These are phyloP conservation scores for Fusarium miscanthi DNA, from an alignment of 2,329 filamentous ascomycete species.

Conservation along the genomic window DNA sequence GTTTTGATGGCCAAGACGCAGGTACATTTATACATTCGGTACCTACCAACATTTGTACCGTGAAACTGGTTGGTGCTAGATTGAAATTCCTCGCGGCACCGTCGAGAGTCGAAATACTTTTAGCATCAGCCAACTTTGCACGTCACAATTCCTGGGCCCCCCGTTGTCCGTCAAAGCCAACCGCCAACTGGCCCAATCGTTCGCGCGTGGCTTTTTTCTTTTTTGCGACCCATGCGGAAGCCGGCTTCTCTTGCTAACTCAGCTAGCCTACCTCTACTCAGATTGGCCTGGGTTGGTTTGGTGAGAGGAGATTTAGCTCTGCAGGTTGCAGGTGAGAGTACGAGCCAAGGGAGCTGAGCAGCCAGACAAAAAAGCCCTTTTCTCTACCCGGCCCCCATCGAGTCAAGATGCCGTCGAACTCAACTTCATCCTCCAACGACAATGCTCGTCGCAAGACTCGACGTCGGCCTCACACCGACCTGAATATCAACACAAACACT, in stretches of 20 bases:
- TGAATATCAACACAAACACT: conserved; percentile 42
- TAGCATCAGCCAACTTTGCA: conserved; percentile 40
- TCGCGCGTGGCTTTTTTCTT: conserved; percentile 40
- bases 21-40: conserved; percentile 7
- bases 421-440: conserved; percentile 36
- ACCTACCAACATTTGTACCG: not conserved
- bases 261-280: conserved; percentile 28
- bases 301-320: conserved; percentile 27
- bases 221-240: conserved; percentile 31
- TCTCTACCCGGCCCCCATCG: conserved; percentile 26
- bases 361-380: conserved; percentile 38
- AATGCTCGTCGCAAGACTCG: conserved; percentile 43
- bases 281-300: conserved; percentile 30
- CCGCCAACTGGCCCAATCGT: conserved; percentile 34
- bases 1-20: conserved; percentile 21
- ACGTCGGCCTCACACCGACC: conserved; percentile 40
- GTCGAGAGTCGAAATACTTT: conserved; percentile 34
- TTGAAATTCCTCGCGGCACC: conserved; percentile 37
- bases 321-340: conserved; percentile 15
- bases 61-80: conserved; percentile 6
- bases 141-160: conserved; percentile 42
- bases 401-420: conserved; percentile 36
- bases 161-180: conserved; percentile 31
- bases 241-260: conserved; percentile 34
- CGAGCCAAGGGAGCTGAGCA: conserved; percentile 13